These are phyloP conservation scores for Phytophthora parvispora DNA, from an alignment of 352 stramenopile species.

Conservation along the genomic window DNA sequence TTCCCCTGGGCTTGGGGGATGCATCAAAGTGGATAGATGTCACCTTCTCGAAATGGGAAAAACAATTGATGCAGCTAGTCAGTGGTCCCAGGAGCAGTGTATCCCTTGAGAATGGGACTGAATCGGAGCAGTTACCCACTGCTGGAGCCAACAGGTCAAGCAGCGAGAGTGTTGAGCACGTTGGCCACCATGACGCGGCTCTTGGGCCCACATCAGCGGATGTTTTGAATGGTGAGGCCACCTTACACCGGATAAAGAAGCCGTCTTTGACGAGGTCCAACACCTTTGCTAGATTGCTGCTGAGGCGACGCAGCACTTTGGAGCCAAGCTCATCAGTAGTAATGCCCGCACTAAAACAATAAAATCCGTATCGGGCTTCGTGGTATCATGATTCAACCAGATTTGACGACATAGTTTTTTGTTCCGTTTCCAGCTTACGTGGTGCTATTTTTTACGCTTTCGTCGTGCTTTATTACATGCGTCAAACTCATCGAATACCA, in stretches of 20 bases:
- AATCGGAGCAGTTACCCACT: background rate
- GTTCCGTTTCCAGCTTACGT: background rate
- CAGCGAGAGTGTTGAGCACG: background rate
- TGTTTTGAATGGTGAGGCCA: slow-evolving; percentile 52
- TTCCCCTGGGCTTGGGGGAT: slow-evolving; percentile 86
- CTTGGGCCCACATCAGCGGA: slow-evolving; percentile 55
- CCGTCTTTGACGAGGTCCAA: background rate
- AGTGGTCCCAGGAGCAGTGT: background rate
- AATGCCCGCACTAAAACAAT: background rate
- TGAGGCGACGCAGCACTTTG: slow-evolving; percentile 2
- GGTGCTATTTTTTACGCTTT: background rate
- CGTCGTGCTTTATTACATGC: no score
- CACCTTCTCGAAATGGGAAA: slow-evolving; percentile 42
- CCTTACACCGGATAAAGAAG: background rate
- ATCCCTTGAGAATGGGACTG: background rate
- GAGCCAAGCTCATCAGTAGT: background rate
- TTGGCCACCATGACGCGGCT: background rate
- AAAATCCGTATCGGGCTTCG: background rate
- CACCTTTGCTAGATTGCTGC: background rate
- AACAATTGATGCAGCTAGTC: background rate
- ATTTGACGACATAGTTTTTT: background rate
- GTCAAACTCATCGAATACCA: no score
- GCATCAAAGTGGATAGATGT: slow-evolving; percentile 87
- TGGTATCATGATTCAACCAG: background rate
- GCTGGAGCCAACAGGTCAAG: background rate